Percentiles rank a stretch among this genome's conserved stretches.
Conservation (phyloP, 495 filamentous ascomycete species). For the Pseudomonodictys pantanalensis region DNA sequence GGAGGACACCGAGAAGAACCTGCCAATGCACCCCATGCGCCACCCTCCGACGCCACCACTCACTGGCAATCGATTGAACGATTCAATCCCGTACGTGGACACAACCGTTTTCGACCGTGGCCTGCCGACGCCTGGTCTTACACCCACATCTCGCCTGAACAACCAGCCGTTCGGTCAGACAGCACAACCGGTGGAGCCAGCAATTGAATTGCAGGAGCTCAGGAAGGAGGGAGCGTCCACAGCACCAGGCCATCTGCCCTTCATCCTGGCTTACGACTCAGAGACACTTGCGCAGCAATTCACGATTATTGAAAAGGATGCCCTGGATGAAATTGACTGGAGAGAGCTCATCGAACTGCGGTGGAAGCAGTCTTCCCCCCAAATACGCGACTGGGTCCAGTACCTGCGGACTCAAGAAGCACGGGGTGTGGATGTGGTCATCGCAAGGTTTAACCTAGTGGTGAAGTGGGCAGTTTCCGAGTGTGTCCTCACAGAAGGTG, state of each 20-base stretch:
- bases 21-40: constrained; percentile 64
- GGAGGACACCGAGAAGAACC: constrained; percentile 43
- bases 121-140: constrained; percentile 29
- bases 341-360: constrained; percentile 92
- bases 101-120: constrained; percentile 16
- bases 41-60: constrained; percentile 78
- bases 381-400: constrained; percentile 81
- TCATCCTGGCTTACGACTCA: constrained; percentile 87
- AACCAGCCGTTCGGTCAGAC: constrained; percentile 26
- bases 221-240: constrained; percentile 15
- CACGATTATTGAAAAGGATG: constrained; percentile 93
- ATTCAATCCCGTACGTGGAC: constrained; percentile 23
- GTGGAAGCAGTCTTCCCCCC: constrained; percentile 71
- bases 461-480: constrained; percentile 97
- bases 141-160: constrained; percentile 29
- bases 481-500: constrained; percentile 75
- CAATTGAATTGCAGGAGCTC: constrained; percentile 32
- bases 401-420: constrained; percentile 79
- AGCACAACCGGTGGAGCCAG: constrained; percentile 12
- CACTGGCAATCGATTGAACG: constrained; percentile 44
- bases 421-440: constrained; percentile 89
- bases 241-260: constrained; percentile 71
- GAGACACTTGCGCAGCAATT: constrained; percentile 89
- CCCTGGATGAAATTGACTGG: constrained; percentile 95
- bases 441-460: constrained; percentile 94